Evolutionary conservation across 2,329 filamentous ascomycete genomes (phyloP), one percentile per base, ranked within the genome.

Genomic region (Stachybotrys chlorohalonatus): DNA sequence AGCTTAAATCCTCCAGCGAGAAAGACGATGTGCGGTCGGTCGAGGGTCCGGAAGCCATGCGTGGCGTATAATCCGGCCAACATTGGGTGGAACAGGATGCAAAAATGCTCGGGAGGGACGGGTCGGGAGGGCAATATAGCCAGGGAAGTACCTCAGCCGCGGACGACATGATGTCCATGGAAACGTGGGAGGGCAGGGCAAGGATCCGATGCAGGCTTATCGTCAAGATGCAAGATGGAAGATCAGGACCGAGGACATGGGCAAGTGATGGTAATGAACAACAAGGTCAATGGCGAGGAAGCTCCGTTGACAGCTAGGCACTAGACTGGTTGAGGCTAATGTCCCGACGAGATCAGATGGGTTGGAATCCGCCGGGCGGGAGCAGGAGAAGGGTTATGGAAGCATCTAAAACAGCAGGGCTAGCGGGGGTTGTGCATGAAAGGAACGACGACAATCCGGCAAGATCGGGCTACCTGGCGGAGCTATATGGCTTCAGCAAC

Each of bases 1-100:
- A 68, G 60, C 72, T 75, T 16, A 78, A 67, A 53, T 67, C 61
- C 52, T 68, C 56, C 47, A 66, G 54, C 13, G 60, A 56, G 32
- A 57, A 49, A 39, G 54, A 51, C 51, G 55, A 54, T 45, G 54
- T 50, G 52, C 52, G 51, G 30, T 46, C 32, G 16, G 31, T 32
- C 49, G 55, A 52, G 39, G 57, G 42, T 16, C 57, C 48, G 55
- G 59, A 46, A 53, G 61, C 63, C 63, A 65, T 65, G 48, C 58
- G 60, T 55, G 45, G 49, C 55, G 61, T 58, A 31, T 55, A 52
- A 32, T 9, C 36, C 8, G 36, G 13, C 13, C 36, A 13, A 42
- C 36, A 42, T 42, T 31, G 49, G 47, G 17, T 31, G 31, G 31
- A 36, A 36, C 17, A 31, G 24, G 31, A 51, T 11, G 31, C 30